phyloP scores from a whole-genome alignment of 345 rosid species.

The Balakata baccata region DNA sequence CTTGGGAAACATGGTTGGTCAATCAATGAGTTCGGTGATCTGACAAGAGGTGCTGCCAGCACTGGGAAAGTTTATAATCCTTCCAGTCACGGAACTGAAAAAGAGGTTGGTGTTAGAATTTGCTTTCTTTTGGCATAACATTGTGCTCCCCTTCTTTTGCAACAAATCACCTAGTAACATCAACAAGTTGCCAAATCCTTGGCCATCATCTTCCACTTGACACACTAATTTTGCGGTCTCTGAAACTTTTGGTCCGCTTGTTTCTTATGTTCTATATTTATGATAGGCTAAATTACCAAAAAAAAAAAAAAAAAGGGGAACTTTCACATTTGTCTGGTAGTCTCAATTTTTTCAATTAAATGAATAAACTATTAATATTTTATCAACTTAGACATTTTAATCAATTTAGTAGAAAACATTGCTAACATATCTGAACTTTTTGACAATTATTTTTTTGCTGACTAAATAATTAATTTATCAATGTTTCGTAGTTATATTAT shows the following conservation, averaged over 20 bases:
- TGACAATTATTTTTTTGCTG: no score
- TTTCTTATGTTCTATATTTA: neutral
- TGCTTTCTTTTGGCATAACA: neutral
- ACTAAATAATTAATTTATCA: no score
- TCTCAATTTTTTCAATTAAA: no score
- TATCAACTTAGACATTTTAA: no score
- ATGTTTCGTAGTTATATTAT: no score
- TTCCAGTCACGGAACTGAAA: constrained; percentile 28
- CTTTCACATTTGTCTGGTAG: no score
- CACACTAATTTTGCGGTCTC: neutral
- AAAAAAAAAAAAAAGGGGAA: no score
- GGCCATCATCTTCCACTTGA: neutral
- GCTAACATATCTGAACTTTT: no score
- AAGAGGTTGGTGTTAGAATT: constrained; percentile 46
- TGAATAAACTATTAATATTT: no score
- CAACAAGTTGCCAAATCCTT: neutral
- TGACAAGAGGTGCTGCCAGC: constrained; percentile 83
- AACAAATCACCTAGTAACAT: neutral
- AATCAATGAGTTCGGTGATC: constrained; percentile 88
- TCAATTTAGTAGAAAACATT: no score
- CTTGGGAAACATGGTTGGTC: constrained; percentile 86
- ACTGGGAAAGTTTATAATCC: constrained; percentile 74
- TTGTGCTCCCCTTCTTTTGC: neutral
- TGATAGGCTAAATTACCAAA: no score
- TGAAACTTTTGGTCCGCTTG: neutral